These are phyloP conservation scores for Mimosa bimucronata DNA, from an alignment of 306 rosid genomes.

Conservation along the genomic window DNA sequence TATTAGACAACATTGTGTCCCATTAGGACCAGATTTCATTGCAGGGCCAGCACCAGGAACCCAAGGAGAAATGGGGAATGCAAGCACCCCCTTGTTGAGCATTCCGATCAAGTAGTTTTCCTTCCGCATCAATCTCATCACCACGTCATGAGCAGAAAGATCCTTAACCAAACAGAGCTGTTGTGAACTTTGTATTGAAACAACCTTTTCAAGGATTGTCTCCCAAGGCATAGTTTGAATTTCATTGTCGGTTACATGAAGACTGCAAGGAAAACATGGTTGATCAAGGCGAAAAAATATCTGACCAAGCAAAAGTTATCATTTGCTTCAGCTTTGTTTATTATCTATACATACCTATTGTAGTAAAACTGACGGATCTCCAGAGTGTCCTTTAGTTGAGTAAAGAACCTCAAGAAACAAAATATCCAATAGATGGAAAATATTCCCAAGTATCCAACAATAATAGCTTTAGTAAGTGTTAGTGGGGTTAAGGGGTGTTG, in stretches of 20 bases:
- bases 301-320: background rate
- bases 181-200: conserved; percentile 66
- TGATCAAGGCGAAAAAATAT: conserved; percentile 10
- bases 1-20: conserved; percentile 57
- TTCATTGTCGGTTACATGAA: conserved; percentile 78
- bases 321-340: conserved; percentile 17
- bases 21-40: conserved; percentile 56
- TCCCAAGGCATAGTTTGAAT: conserved; percentile 98
- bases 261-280: conserved; percentile 60
- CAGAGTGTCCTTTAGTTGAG: conserved; percentile 73
- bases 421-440: conserved; percentile 86
- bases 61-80: conserved; percentile 90
- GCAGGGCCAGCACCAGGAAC: conserved; percentile 89
- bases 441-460: conserved; percentile 88
- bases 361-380: conserved; percentile 81
- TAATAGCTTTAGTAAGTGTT: conserved; percentile 70
- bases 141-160: conserved; percentile 90
- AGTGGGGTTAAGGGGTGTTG: conserved; percentile 83
- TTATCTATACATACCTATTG: conserved; percentile 54
- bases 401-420: conserved; percentile 90
- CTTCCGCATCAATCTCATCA: conserved; percentile 97
- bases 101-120: conserved; percentile 94
- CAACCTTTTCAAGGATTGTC: conserved; percentile 81
- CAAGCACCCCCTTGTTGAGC: conserved; percentile 93
- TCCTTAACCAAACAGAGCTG: conserved; percentile 85